Percentiles rank a stretch among this genome's conserved stretches.
Evolutionary conservation across 257 asterid species (phyloP).

Genomic region (Solanum paucissectum): DNA sequence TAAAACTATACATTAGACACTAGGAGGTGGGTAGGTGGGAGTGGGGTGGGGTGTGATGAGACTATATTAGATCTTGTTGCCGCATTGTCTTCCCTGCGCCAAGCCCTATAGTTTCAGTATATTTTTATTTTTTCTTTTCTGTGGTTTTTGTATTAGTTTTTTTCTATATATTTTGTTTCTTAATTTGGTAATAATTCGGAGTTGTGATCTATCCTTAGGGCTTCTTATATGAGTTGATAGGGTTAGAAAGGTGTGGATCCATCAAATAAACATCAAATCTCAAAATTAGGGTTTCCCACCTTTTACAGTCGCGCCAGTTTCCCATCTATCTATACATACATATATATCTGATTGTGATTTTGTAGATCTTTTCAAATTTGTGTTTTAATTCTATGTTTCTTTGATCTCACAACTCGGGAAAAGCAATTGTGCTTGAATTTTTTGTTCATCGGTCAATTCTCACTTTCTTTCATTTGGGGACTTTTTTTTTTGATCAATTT

Average conservation of each 20-base stretch:
- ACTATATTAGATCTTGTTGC: neutral
- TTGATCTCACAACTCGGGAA: slow-evolving; percentile 1
- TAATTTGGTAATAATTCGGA: slow-evolving; percentile 1
- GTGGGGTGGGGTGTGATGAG: neutral
- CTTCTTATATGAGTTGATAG: slow-evolving; percentile 6
- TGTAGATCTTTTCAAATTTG: slow-evolving; percentile 3
- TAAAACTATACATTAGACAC: neutral
- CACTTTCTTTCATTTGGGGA: slow-evolving; percentile 2
- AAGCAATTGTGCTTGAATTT: slow-evolving; percentile 2
- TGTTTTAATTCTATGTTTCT: slow-evolving; percentile 7
- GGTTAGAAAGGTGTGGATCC: slow-evolving; percentile 69
- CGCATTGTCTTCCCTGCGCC: slow-evolving; percentile 33
- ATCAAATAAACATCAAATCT: slow-evolving; percentile 15
- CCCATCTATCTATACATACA: slow-evolving; percentile 6
- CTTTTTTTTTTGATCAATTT: slow-evolving; percentile 13
- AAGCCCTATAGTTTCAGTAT: slow-evolving; percentile 60
- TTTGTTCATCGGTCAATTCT: slow-evolving; percentile 33
- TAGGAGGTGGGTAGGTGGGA: neutral
- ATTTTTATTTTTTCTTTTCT: slow-evolving; percentile 4
- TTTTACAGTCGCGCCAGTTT: slow-evolving; percentile 40
- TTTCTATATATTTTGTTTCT: neutral
- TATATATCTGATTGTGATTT: slow-evolving; percentile 10
- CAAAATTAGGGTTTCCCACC: slow-evolving; percentile 64
- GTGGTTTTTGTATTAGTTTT: neutral
- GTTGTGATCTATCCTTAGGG: slow-evolving; percentile 17